phyloP scores from a whole-genome alignment of 176 grass and related monocot species.

The Eragrostis nindensis region DNA sequence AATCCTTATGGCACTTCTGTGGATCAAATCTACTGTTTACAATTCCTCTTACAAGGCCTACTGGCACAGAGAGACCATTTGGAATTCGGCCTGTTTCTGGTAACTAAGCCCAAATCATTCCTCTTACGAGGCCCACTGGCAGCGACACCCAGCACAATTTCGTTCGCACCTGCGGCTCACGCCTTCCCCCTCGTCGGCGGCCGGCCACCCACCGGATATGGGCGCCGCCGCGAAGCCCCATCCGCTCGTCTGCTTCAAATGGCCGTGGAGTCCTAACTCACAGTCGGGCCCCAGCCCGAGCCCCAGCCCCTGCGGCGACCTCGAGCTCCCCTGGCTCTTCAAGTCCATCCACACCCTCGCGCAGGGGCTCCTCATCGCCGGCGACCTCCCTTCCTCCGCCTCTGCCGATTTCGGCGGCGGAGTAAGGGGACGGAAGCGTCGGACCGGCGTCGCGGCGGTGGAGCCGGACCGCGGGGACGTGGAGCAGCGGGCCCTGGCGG shows the following conservation, averaged over 20 bases:
- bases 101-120: background rate
- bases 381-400: constrained; percentile 36
- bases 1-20: no score
- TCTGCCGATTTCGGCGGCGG: background rate
- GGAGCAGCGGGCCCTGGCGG: constrained; percentile 77
- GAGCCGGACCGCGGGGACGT: constrained; percentile 58
- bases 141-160: background rate
- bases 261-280: constrained; percentile 57
- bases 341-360: constrained; percentile 74
- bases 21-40: no score
- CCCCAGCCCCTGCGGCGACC: constrained; percentile 62
- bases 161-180: background rate
- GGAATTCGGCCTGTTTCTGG: no score
- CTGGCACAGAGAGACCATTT: background rate
- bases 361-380: constrained; percentile 70
- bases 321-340: constrained; percentile 83
- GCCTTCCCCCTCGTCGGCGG: background rate
- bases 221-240: constrained; percentile 44
- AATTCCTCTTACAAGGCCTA: background rate
- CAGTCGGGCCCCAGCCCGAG: background rate
- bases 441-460: background rate
- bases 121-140: background rate
- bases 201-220: constrained; percentile 45
- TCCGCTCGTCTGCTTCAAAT: constrained; percentile 76
- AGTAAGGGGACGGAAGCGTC: background rate